Conservation (phyloP, 73 alveolate species). For the Durusdinium trenchii region DNA sequence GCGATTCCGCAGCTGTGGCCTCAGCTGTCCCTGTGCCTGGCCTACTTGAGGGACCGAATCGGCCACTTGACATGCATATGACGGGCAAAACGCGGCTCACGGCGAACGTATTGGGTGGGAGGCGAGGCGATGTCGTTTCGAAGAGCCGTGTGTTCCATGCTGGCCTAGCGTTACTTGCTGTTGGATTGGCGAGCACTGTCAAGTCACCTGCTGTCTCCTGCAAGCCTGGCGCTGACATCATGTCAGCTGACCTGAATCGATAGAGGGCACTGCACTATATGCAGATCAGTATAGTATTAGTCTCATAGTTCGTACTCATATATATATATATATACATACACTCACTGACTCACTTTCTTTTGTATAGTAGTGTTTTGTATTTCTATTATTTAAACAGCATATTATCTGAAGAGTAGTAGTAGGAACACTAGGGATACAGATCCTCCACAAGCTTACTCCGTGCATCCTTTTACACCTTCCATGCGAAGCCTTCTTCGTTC, state of each 20-base stretch:
- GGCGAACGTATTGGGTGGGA: too few species aligned
- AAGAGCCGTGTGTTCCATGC: background rate
- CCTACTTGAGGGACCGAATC: slow-evolving; percentile 36
- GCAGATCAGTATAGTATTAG: too few species aligned
- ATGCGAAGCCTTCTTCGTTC: too few species aligned
- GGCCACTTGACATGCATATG: background rate
- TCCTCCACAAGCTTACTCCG: background rate
- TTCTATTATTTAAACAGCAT: background rate
- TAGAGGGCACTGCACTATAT: too few species aligned
- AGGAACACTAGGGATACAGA: background rate
- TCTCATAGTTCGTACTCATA: too few species aligned
- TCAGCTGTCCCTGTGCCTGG: slow-evolving; percentile 14
- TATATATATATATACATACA: background rate
- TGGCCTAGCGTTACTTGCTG: background rate
- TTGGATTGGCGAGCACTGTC: background rate
- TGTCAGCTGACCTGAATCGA: background rate
- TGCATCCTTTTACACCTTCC: background rate
- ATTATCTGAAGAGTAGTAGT: background rate
- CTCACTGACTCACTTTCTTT: too few species aligned
- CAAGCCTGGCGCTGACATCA: background rate
- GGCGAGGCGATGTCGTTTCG: background rate
- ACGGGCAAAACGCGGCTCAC: too few species aligned
- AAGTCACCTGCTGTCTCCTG: background rate
- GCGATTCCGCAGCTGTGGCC: slow-evolving; percentile 19
- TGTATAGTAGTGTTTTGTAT: background rate